A percentile compares a stretch with the other conserved stretches of the same genome.
phyloP scores from a whole-genome alignment of 1,139 yeast species.

The Saccharomycopsis crataegensis region DNA sequence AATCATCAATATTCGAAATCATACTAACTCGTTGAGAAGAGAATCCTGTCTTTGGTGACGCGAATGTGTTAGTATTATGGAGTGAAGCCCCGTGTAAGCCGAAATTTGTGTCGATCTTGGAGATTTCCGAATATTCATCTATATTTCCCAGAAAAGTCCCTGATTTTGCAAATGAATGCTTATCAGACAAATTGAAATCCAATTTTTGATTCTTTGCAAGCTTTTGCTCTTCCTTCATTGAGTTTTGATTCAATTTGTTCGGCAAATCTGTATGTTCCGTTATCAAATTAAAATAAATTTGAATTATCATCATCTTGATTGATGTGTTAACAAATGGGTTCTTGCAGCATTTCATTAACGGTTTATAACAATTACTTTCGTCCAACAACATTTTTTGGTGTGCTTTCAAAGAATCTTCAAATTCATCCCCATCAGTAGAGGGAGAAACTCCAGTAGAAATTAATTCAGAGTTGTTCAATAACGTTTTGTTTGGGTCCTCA shows the following conservation, averaged over 20 bases:
- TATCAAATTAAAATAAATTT: conserved; percentile 14
- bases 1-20: neutral
- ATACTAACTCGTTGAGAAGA: neutral
- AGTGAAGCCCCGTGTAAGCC: neutral
- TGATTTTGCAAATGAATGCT: neutral
- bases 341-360: conserved; percentile 15
- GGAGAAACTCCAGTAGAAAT: neutral
- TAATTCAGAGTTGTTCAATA: neutral
- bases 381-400: neutral
- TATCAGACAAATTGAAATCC: neutral
- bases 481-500: neutral
- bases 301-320: conserved; percentile 5
- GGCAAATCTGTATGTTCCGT: conserved; percentile 5
- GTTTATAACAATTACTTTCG: conserved; percentile 6
- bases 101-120: neutral
- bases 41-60: neutral
- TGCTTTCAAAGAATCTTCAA: neutral
- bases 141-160: neutral
- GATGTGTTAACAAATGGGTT: conserved; percentile 10
- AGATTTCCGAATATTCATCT: neutral
- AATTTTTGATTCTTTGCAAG: neutral
- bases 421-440: neutral
- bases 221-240: neutral
- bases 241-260: neutral
- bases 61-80: neutral